Evolutionary conservation across 2,329 filamentous ascomycete genomes (phyloP).

Genomic region (Alternaria ethzedia): DNA sequence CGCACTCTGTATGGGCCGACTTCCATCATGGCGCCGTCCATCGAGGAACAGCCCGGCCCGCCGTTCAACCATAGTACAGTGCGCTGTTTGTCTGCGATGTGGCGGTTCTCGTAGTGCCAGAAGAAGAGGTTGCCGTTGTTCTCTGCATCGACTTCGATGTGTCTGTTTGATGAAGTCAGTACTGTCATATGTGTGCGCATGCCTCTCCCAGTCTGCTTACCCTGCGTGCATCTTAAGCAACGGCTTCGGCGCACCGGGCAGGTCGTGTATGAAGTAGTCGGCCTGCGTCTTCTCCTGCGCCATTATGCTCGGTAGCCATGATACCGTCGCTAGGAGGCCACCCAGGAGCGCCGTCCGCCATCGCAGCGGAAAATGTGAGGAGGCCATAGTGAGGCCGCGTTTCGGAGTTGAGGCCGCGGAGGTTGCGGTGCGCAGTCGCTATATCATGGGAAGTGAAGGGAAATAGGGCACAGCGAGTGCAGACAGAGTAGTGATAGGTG

Average conservation of each 20-base stretch:
- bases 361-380: slow-evolving; percentile 33
- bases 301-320: slow-evolving; percentile 39
- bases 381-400: slow-evolving; percentile 29
- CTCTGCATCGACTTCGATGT: slow-evolving; percentile 86
- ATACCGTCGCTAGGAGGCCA: slow-evolving; percentile 39
- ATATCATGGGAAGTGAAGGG: slow-evolving; percentile 40
- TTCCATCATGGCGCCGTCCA: slow-evolving; percentile 96
- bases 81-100: slow-evolving; percentile 88
- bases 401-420: slow-evolving; percentile 22
- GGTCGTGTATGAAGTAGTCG: slow-evolving; percentile 86
- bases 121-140: slow-evolving; percentile 96
- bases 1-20: slow-evolving; percentile 90
- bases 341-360: slow-evolving; percentile 44
- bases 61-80: slow-evolving; percentile 98
- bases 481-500: neutral
- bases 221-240: slow-evolving; percentile 97
- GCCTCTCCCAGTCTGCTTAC: slow-evolving; percentile 56
- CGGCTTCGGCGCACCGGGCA: slow-evolving; percentile 83
- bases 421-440: slow-evolving; percentile 35
- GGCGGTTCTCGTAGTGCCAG: slow-evolving; percentile 95
- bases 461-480: neutral
- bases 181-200: neutral
- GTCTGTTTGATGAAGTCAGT: slow-evolving; percentile 59
- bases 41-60: slow-evolving; percentile 94
- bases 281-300: slow-evolving; percentile 66